Evolutionary conservation across 2,329 filamentous ascomycete genomes (phyloP).

Genomic region (Alternaria gaisen): DNA sequence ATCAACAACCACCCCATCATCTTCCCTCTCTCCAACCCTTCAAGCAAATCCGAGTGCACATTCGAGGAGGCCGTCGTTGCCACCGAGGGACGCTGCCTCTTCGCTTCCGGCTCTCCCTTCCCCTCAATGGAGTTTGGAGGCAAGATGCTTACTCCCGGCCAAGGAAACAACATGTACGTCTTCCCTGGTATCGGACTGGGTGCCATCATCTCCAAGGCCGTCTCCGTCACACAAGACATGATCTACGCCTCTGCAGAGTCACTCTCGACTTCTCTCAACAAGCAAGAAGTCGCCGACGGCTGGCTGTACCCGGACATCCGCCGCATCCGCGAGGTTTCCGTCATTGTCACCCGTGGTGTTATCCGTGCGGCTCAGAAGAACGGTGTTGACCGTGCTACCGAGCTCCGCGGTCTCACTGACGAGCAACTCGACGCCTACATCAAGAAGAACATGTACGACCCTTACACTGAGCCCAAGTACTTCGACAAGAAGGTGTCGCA

Average conservation of each 20-base stretch:
- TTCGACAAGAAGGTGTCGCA: slow-evolving; percentile 52
- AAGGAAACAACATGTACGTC: slow-evolving; percentile 89
- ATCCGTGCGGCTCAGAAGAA: slow-evolving; percentile 90
- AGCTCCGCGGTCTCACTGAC: slow-evolving; percentile 73
- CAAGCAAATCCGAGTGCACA: slow-evolving; percentile 96
- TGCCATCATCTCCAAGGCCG: slow-evolving; percentile 88
- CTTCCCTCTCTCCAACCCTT: slow-evolving; percentile 96
- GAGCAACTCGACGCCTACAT: slow-evolving; percentile 75
- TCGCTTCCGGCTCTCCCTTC: slow-evolving; percentile 96
- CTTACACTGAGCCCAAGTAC: slow-evolving; percentile 56
- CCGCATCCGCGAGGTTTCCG: slow-evolving; percentile 88
- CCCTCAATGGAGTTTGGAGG: slow-evolving; percentile 65
- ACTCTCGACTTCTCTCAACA: slow-evolving; percentile 78
- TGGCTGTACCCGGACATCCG: slow-evolving; percentile 92
- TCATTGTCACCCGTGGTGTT: slow-evolving; percentile 86
- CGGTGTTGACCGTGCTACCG: slow-evolving; percentile 63
- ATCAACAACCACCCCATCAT: slow-evolving; percentile 74
- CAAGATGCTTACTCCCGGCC: slow-evolving; percentile 59
- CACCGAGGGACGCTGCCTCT: slow-evolving; percentile 91
- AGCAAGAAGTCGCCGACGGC: slow-evolving; percentile 81
- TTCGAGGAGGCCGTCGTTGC: slow-evolving; percentile 91
- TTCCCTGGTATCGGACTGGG: slow-evolving; percentile 97
- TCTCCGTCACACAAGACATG: slow-evolving; percentile 91
- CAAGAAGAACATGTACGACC: slow-evolving; percentile 61
- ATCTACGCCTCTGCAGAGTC: slow-evolving; percentile 92